Percentiles rank a stretch among this genome's conserved stretches.
phyloP scores from a whole-genome alignment of 2,329 filamentous ascomycete genomes.

The Phaeoacremonium minimum region DNA sequence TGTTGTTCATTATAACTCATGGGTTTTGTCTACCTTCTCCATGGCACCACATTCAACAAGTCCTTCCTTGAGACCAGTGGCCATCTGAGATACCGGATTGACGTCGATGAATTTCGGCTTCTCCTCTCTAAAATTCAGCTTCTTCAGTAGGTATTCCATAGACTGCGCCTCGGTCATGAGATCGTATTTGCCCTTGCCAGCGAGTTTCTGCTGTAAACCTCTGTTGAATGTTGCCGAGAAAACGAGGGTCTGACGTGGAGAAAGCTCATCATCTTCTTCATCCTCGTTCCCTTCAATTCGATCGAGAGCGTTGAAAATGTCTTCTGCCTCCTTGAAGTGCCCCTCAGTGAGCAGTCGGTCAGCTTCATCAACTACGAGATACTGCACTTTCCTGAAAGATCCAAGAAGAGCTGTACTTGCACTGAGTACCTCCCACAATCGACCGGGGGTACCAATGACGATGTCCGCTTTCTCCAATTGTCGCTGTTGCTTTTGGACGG shows the following conservation, averaged over 20 bases:
- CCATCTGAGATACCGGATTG: conserved; percentile 87
- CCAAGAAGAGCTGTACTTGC: conserved; percentile 64
- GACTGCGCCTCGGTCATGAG: conserved; percentile 72
- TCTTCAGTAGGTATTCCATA: conserved; percentile 88
- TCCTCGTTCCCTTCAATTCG: conserved; percentile 60
- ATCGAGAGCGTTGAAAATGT: conserved; percentile 80
- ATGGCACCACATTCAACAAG: conserved; percentile 88
- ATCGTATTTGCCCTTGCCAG: conserved; percentile 67
- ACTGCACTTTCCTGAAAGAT: conserved; percentile 69
- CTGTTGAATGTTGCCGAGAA: conserved; percentile 97
- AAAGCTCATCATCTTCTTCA: conserved; percentile 35
- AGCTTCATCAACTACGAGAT: conserved; percentile 89
- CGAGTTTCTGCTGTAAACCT: conserved; percentile 83
- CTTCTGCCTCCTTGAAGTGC: conserved; percentile 89
- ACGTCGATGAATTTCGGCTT: conserved; percentile 89
- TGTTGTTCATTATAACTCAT: not conserved
- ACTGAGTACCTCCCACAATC: conserved; percentile 91
- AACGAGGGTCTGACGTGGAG: conserved; percentile 77
- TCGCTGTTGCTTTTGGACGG: conserved; percentile 91
- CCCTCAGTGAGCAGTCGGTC: conserved; percentile 88
- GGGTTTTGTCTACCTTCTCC: conserved; percentile 65
- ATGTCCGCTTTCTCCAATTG: conserved; percentile 82
- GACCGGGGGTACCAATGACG: conserved; percentile 87
- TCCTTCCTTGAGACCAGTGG: conserved; percentile 77
- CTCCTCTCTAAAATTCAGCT: conserved; percentile 80